Evolutionary conservation across 148 eudicot species (phyloP).

Genomic region (Rhododendron griersonianum): DNA sequence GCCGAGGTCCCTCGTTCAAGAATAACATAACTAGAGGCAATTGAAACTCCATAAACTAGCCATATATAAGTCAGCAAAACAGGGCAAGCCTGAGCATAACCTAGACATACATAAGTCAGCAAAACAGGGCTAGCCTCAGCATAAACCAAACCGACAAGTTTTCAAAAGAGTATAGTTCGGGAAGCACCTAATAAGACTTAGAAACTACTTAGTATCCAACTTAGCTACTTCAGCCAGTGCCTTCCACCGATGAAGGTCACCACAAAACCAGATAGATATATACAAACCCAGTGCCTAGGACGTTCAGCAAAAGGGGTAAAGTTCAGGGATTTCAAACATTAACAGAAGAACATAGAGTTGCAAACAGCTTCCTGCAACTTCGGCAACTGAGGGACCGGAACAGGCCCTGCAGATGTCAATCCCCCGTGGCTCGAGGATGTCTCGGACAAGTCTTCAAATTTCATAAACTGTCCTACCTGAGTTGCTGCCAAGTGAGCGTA

Average conservation of each 20-base stretch:
- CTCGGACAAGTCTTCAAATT: conserved; percentile 74
- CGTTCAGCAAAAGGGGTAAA: not conserved
- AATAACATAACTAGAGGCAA: not conserved
- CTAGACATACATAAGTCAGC: not conserved
- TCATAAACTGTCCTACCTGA: conserved; percentile 73
- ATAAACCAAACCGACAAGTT: not conserved
- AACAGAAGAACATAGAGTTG: conserved; percentile 89
- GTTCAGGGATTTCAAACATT: not conserved
- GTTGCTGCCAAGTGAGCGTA: conserved; percentile 96
- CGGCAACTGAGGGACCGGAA: conserved; percentile 82
- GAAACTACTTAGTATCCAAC: not conserved
- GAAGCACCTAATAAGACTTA: not conserved
- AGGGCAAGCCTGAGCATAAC: not conserved
- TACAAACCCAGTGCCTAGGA: not conserved
- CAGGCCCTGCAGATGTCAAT: conserved; percentile 49
- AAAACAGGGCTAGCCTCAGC: not conserved
- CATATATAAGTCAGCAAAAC: not conserved
- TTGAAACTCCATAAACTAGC: not conserved
- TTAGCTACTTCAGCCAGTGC: not conserved
- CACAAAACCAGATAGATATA: not conserved
- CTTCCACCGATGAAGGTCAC: not conserved
- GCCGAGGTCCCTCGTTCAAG: not conserved
- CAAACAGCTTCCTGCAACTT: conserved; percentile 57
- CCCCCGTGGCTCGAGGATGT: conserved; percentile 75
- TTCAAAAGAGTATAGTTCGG: not conserved